phyloP scores from a whole-genome alignment of 2,329 filamentous ascomycete genomes.

The Dactylellina haptotyla region DNA sequence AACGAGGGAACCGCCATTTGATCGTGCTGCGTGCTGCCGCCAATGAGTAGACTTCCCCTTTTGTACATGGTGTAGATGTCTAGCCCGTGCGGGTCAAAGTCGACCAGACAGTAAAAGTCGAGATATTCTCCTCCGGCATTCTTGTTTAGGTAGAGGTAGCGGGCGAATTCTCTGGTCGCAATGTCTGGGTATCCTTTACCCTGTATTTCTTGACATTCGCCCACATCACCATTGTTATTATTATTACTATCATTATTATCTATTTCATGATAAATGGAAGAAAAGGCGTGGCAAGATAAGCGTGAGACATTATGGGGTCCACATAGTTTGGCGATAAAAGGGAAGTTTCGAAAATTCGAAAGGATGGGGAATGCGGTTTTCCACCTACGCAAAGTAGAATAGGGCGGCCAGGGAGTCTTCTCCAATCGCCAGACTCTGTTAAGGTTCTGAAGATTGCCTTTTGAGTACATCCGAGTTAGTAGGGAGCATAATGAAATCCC shows the following conservation, averaged over 20 bases:
- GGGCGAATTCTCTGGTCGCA: conserved; percentile 73
- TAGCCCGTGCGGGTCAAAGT: conserved; percentile 81
- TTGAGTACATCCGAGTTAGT: conserved; percentile 11
- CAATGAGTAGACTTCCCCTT: conserved; percentile 72
- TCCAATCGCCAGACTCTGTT: conserved; percentile 52
- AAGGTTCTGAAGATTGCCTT: conserved; percentile 48
- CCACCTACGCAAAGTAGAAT: conserved; percentile 54
- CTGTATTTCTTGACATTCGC: conserved; percentile 65
- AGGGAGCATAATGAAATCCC: conserved; percentile 16
- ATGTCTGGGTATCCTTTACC: conserved; percentile 86
- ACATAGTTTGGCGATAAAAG: conserved; percentile 5
- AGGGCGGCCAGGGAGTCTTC: conserved; percentile 19
- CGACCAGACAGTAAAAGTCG: conserved; percentile 73
- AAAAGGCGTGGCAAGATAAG: conserved; percentile 10
- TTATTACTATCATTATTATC: neutral
- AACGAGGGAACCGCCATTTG: conserved; percentile 41
- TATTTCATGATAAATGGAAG: neutral
- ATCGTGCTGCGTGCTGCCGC: conserved; percentile 62
- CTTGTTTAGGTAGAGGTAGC: conserved; percentile 64
- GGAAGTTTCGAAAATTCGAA: conserved; percentile 21
- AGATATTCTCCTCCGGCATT: conserved; percentile 63
- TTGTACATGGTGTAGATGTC: conserved; percentile 79
- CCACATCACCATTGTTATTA: neutral
- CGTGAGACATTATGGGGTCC: neutral
- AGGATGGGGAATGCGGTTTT: neutral